Base-by-base conservation (phyloP, 306 rosid species). In the Spatholobus suberectus region DNA sequence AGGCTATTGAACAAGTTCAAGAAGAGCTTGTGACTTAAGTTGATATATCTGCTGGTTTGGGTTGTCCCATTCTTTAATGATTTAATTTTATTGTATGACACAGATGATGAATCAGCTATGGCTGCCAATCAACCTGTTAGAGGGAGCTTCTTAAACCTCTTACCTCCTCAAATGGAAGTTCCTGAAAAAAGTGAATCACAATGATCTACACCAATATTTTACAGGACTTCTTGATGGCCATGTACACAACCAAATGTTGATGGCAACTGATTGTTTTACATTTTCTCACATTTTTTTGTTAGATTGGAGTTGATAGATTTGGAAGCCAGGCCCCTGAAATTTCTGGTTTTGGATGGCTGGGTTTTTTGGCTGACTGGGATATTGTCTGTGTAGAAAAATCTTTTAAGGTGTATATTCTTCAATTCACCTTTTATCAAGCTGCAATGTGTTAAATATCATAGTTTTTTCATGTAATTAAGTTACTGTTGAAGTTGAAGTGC, bases 61-160 rank as follows among this genome's bases (percentile, higher is more conserved):
- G 35, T 32, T 32, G 72, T 34, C 11, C 29, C 10, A 40, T 43
- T 47, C 8, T 37, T 14, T 29, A 49, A 13, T 74, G 18, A 78
- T 35, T 70, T 68, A 0, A 23, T 70, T 77, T 81, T 51, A 2
- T 75, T 71, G 10, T 63, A 3, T 79, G 66, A 55, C 41, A 54
- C 95, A 94, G 99, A 92, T 66, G 96, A 90, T 58, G 99, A 94
- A 85, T 89, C 94, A 1, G 83, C 90, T 13, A 71, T 46, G 88
- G 82, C 82, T 74, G 71, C 87, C 26, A 79, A 87, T 82, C 94
- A 91, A 80, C 88, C 94, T 20, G 91, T 51, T 23, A 96, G 90
- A 75, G 99, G 99, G 46, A 96, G 99, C 91, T 96, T 96, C 88
- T 73, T 96, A 87, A 92, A 85, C 37, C 94, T 92, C 81, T 90